Percentiles rank a stretch among this genome's conserved stretches.
These are phyloP conservation scores for Linum tenue DNA, from an alignment of 345 rosid genomes.

Conservation along the genomic window DNA sequence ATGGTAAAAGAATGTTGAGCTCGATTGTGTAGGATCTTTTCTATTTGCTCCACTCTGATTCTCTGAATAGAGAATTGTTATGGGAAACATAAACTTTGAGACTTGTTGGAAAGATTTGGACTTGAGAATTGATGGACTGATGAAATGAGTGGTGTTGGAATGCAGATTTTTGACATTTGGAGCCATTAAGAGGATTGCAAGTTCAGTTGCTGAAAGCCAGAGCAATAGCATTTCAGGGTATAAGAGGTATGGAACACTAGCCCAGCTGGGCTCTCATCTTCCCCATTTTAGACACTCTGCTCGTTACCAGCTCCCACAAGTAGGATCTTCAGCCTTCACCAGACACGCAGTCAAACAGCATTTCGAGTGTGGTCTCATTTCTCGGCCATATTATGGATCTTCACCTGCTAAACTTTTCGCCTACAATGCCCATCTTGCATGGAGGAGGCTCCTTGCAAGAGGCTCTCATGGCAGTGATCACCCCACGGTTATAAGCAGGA, in stretches of 20 bases:
- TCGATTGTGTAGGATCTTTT: neutral
- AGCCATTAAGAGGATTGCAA: constrained; percentile 28
- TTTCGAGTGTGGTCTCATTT: constrained; percentile 11
- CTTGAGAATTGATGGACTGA: neutral
- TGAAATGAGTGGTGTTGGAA: constrained; percentile 6
- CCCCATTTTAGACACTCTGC: constrained; percentile 30
- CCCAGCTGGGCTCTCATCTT: constrained; percentile 31
- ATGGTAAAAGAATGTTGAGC: neutral
- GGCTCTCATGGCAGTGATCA: constrained; percentile 24
- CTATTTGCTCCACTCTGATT: too few species aligned
- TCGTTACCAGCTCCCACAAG: constrained; percentile 20
- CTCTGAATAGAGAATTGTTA: too few species aligned
- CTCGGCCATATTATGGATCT: constrained; percentile 35
- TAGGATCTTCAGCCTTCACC: constrained; percentile 24
- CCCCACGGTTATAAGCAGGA: constrained; percentile 35
- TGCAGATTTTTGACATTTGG: constrained; percentile 53
- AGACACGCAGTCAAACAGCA: constrained; percentile 25
- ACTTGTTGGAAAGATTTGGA: neutral
- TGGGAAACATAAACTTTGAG: neutral
- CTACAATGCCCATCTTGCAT: constrained; percentile 47
- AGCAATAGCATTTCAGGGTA: constrained; percentile 20
- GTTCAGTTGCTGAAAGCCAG: constrained; percentile 23
- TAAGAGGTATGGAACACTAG: constrained; percentile 28
- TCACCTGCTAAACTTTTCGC: constrained; percentile 31
- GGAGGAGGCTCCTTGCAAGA: constrained; percentile 43